Percentiles rank a stretch among this genome's conserved stretches.
Evolutionary conservation across 2,329 filamentous ascomycete species (phyloP).

Genomic region (Nakataea oryzae): DNA sequence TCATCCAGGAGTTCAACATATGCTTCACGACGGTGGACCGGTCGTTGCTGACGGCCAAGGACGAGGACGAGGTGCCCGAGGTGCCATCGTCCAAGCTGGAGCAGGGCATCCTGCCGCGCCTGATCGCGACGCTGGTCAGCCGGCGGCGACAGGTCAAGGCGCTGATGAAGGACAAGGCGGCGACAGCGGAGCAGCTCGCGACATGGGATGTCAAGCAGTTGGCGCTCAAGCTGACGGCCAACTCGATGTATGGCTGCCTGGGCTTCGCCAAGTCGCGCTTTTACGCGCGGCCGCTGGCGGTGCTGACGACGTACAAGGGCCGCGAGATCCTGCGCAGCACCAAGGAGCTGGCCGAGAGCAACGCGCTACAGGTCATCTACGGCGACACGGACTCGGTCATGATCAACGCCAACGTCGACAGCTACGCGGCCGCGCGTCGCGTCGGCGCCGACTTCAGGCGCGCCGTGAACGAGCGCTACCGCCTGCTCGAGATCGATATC

Average conservation of each 20-base stretch:
- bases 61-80: slow-evolving; percentile 82
- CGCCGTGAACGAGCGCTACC: slow-evolving; percentile 88
- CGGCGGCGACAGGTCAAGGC: slow-evolving; percentile 88
- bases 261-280: slow-evolving; percentile 96
- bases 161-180: slow-evolving; percentile 89
- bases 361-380: slow-evolving; percentile 89
- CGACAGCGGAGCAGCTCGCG: slow-evolving; percentile 75
- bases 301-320: slow-evolving; percentile 94
- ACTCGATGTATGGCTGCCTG: slow-evolving; percentile 98
- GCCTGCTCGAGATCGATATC: slow-evolving; percentile 90
- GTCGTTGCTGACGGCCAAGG: slow-evolving; percentile 45
- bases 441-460: slow-evolving; percentile 93
- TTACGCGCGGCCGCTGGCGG: slow-evolving; percentile 87
- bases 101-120: slow-evolving; percentile 75
- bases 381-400: slow-evolving; percentile 99
- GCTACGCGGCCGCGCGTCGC: slow-evolving; percentile 78
- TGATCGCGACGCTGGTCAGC: slow-evolving; percentile 85
- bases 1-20: slow-evolving; percentile 99
- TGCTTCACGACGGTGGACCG: slow-evolving; percentile 97
- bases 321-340: slow-evolving; percentile 95
- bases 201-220: slow-evolving; percentile 98
- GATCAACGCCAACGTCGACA: slow-evolving; percentile 98
- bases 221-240: slow-evolving; percentile 92
- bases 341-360: slow-evolving; percentile 88
- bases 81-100: slow-evolving; percentile 62